Base-by-base conservation (phyloP, 179 eudicot genomes). In the Beta corolliflora region DNA sequence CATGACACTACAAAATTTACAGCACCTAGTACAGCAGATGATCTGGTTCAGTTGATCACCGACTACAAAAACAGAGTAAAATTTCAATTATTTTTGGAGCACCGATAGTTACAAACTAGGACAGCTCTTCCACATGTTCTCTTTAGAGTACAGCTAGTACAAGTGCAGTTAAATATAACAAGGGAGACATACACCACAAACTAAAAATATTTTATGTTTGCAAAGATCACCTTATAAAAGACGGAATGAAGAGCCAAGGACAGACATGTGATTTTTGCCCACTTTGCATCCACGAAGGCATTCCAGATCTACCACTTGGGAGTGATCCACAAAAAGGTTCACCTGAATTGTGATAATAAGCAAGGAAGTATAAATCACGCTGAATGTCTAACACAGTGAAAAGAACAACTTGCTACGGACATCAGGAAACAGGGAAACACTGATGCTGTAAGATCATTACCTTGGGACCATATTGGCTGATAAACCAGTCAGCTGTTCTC, bases 261-360 rank as follows among this genome's bases (percentile, higher is more conserved):
- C 97, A 76, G 98, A 93, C 84, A 69, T 84, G 86, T 93, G 91
- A 84, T 91, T 84, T 77, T 89, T 90, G 68, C 97, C 95, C 68
- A 86, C 90, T 82, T 89, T 90, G 71, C 92, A 77, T 9, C 99
- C 98, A 36, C 99, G 88, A 50, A 92, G 91, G 78, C 99, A 94
- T 88, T 95, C 98, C 85, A 95, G 83, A 84, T 90, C 90, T 85
- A 91, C 83, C 86, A 95, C 91, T 85, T 95, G 97, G 56, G 98
- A 90, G 65, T 91, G 99, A 88, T 94, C 97, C 86, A 95, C 98
- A 70, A 92, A 89, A 72, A 95, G 97, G 77, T 95, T 95, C 76
- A 95, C 97, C 99, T 95, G 85, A 68, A 83, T n/a, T 56, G 67
- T 36, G 50, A 79, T 46, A 11, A 5, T 3, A 67, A 31, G 23